phyloP scores from a whole-genome alignment of 2,329 filamentous ascomycete species.

The Verticillium dahliae region DNA sequence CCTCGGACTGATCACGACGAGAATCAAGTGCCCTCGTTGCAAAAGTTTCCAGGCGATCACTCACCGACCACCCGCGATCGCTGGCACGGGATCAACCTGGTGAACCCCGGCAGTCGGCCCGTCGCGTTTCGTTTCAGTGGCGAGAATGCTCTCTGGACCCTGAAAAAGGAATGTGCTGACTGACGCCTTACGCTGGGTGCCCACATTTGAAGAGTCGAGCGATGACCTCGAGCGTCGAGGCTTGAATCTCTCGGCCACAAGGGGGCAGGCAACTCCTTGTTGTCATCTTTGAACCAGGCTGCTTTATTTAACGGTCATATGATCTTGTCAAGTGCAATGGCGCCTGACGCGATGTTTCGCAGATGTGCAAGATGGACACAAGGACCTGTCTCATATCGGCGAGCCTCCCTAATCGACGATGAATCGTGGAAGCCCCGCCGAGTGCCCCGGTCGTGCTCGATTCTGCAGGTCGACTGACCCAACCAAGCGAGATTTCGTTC shows the following conservation, averaged over 20 bases:
- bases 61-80: neutral
- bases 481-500: neutral
- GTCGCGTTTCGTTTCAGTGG: neutral
- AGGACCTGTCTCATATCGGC: neutral
- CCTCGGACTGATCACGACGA: too few species aligned
- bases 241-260: too few species aligned
- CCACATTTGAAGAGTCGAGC: too few species aligned
- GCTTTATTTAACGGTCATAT: too few species aligned
- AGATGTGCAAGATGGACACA: neutral
- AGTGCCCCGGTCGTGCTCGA: neutral
- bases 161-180: neutral
- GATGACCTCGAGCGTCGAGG: too few species aligned
- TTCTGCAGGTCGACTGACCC: neutral
- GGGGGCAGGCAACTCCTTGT: too few species aligned
- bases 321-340: neutral
- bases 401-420: neutral
- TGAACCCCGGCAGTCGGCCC: neutral
- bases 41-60: neutral
- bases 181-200: too few species aligned
- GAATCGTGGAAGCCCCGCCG: neutral
- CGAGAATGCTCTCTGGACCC: neutral
- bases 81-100: neutral
- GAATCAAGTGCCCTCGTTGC: too few species aligned
- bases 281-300: too few species aligned
- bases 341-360: neutral